Conservation (phyloP, 2,329 filamentous ascomycete species). For the Xylaria sp. region DNA sequence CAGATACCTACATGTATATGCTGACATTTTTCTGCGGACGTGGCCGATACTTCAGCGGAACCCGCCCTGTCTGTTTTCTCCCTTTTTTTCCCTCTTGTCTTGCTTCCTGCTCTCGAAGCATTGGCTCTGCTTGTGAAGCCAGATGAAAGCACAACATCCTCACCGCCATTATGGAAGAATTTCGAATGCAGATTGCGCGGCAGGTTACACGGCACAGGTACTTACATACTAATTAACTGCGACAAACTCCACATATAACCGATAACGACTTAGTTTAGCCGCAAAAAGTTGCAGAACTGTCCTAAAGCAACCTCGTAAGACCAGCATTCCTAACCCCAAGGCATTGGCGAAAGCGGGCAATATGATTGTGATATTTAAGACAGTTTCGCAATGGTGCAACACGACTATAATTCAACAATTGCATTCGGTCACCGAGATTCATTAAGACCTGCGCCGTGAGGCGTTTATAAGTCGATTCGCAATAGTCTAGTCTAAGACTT, state of each 20-base stretch:
- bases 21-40: constrained; percentile 14
- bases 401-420: neutral
- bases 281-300: neutral
- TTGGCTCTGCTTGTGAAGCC: constrained; percentile 4
- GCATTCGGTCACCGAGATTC: neutral
- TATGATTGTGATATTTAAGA: neutral
- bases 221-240: neutral
- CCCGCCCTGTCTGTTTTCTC: neutral
- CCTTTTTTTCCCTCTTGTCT: neutral
- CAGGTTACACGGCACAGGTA: constrained; percentile 28
- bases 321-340: neutral
- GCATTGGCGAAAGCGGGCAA: neutral
- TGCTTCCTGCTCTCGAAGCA: neutral
- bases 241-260: neutral
- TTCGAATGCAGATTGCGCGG: constrained; percentile 25
- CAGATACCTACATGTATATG: constrained; percentile 6
- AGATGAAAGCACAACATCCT: neutral
- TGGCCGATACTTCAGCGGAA: constrained; percentile 7
- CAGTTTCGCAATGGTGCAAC: neutral
- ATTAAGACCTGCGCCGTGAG: neutral
- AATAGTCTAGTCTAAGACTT: neutral
- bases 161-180: constrained; percentile 25
- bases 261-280: neutral
- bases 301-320: neutral
- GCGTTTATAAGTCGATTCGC: constrained; percentile 3